Evolutionary conservation across 2,329 filamentous ascomycete species (phyloP).

Genomic region (Ceratocystis cacaofunesta): DNA sequence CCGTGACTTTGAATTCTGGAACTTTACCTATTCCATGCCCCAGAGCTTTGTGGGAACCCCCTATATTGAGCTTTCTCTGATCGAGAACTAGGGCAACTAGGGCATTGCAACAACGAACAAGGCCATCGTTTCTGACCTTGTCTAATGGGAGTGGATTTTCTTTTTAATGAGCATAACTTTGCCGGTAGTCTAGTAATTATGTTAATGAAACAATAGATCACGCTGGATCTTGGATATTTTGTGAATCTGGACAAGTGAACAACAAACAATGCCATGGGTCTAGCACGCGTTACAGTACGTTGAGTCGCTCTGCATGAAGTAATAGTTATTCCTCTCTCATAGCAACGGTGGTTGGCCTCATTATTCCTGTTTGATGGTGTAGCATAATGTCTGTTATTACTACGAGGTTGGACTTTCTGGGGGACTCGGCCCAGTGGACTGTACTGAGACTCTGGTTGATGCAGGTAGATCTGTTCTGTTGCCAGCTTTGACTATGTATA

Average conservation of each 20-base stretch:
- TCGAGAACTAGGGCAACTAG: slow-evolving; percentile 7
- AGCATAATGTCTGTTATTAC: slow-evolving; percentile 4
- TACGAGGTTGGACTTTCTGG: background rate
- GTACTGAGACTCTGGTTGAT: slow-evolving; percentile 7
- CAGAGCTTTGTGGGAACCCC: slow-evolving; percentile 19
- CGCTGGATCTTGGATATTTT: background rate
- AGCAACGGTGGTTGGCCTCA: too few relatives aligned
- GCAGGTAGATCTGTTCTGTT: slow-evolving; percentile 1
- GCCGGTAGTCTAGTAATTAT: background rate
- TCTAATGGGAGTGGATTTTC: background rate
- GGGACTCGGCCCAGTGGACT: background rate
- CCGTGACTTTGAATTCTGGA: slow-evolving; percentile 33
- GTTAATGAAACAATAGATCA: background rate
- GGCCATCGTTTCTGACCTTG: background rate
- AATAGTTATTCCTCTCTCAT: too few relatives aligned
- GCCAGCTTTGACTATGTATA: background rate
- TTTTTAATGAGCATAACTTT: background rate
- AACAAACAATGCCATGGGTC: background rate
- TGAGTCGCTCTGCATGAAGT: background rate
- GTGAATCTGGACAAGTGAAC: background rate
- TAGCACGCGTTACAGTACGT: background rate
- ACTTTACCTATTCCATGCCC: slow-evolving; percentile 31
- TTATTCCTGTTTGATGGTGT: background rate
- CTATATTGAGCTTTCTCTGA: slow-evolving; percentile 9
- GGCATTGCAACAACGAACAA: background rate